phyloP scores from a whole-genome alignment of 164 flowering plant genomes.

The Umbellularia californica region DNA sequence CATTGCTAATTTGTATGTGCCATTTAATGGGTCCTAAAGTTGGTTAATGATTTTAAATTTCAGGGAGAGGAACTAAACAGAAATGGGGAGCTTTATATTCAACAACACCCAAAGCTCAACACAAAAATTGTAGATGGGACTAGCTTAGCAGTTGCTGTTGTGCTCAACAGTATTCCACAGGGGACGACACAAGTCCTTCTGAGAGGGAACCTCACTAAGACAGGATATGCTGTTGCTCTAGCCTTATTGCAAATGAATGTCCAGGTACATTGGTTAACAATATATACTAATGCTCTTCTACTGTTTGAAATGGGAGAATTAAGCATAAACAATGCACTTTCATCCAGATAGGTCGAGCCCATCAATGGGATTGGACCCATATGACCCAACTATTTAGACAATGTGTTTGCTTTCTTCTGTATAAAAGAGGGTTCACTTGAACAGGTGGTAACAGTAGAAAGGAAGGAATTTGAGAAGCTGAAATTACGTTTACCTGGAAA shows the following conservation, averaged over 20 bases:
- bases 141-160: conserved; percentile 56
- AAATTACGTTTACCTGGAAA: conserved; percentile 6
- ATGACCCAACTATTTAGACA: too few species aligned
- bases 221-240: conserved; percentile 33
- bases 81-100: conserved; percentile 54
- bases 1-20: not conserved
- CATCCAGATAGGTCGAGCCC: not conserved
- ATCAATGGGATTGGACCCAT: not conserved
- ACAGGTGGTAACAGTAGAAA: conserved; percentile 26
- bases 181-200: conserved; percentile 50
- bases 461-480: conserved; percentile 29
- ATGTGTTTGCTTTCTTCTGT: too few species aligned
- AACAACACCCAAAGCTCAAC: conserved; percentile 43
- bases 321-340: not conserved
- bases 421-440: not conserved
- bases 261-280: conserved; percentile 26
- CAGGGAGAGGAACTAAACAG: conserved; percentile 61
- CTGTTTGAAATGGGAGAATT: not conserved
- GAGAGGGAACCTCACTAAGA: conserved; percentile 37
- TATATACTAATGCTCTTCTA: not conserved
- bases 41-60: not conserved
- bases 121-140: conserved; percentile 68
- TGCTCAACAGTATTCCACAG: conserved; percentile 52
- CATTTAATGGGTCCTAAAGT: not conserved
- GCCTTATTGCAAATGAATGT: conserved; percentile 43